phyloP scores from a whole-genome alignment of 768 basidiomycete species.

The Hygrocybe punicea region DNA sequence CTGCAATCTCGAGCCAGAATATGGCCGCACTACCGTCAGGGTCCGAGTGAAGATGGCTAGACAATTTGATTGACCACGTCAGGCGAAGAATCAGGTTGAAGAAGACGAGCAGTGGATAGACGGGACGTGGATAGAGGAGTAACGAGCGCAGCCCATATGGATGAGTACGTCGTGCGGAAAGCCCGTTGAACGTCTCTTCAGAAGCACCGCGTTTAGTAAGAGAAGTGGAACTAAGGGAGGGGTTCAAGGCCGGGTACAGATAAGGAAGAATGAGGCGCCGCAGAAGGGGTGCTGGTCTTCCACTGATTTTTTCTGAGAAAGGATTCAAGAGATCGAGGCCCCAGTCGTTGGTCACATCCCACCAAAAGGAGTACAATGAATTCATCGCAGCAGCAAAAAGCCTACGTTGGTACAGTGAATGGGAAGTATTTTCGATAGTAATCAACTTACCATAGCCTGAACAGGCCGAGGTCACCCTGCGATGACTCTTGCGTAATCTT shows the following conservation, averaged over 20 bases:
- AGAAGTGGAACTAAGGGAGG: constrained; percentile 5
- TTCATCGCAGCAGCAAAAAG: constrained; percentile 80
- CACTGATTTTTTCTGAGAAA: constrained; percentile 25
- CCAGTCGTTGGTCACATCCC: constrained; percentile 99
- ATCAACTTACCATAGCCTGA: constrained; percentile 72
- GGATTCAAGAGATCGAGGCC: constrained; percentile 72
- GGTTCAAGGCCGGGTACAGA: constrained; percentile 35
- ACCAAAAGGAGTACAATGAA: constrained; percentile 96
- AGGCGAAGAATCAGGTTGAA: constrained; percentile 85
- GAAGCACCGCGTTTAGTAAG: constrained; percentile 15
- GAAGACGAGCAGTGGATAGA: constrained; percentile 80
- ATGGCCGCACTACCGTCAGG: constrained; percentile 78
- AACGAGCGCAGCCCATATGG: constrained; percentile 72
- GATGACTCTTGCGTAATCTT: constrained; percentile 47
- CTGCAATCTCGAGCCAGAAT: constrained; percentile 88
- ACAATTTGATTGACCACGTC: constrained; percentile 91
- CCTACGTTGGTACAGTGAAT: constrained; percentile 44
- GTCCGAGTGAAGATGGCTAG: constrained; percentile 75
- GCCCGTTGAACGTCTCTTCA: constrained; percentile 11
- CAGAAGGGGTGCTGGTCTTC: constrained; percentile 31
- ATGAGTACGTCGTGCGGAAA: constrained; percentile 32
- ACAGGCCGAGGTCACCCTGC: constrained; percentile 75
- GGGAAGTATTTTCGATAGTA: not conserved
- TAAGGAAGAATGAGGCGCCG: constrained; percentile 46
- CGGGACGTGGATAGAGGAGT: constrained; percentile 73